Evolutionary conservation across 148 eudicot genomes (phyloP).

Genomic region (Camellia lanceoleosa): DNA sequence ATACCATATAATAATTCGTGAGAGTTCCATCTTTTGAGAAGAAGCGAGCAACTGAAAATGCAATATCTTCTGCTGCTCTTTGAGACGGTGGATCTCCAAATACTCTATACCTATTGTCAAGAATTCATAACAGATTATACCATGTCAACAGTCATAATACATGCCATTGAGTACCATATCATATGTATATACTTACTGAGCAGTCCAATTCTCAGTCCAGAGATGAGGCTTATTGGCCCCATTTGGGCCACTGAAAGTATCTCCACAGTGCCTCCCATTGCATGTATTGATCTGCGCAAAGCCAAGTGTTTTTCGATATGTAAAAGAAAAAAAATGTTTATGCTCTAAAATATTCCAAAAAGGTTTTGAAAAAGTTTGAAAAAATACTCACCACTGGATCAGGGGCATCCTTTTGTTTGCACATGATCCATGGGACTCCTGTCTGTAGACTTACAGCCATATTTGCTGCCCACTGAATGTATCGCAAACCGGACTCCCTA

Average conservation of each 20-base stretch:
- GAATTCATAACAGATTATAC: background rate
- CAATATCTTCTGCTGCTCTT: slow-evolving; percentile 85
- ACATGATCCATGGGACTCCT: slow-evolving; percentile 92
- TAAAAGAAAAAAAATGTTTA: too few species aligned
- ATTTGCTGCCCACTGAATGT: slow-evolving; percentile 74
- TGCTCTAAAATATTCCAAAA: background rate
- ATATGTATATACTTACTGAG: slow-evolving; percentile 57
- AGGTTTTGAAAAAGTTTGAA: background rate
- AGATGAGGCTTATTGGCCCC: slow-evolving; percentile 68
- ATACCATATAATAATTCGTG: slow-evolving; percentile 86
- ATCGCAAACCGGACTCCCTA: slow-evolving; percentile 41
- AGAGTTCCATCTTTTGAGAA: slow-evolving; percentile 72
- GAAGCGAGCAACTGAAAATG: slow-evolving; percentile 73
- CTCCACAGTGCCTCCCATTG: slow-evolving; percentile 93
- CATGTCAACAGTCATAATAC: too few species aligned
- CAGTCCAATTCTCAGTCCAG: slow-evolving; percentile 99
- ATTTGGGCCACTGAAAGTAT: slow-evolving; percentile 77
- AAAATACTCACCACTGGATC: slow-evolving; percentile 46
- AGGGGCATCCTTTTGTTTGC: slow-evolving; percentile 86
- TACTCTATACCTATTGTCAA: slow-evolving; percentile 55
- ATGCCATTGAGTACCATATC: background rate
- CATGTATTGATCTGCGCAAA: slow-evolving; percentile 69
- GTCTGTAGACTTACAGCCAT: slow-evolving; percentile 51
- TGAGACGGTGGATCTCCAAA: slow-evolving; percentile 85
- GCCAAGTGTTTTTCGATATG: background rate